phyloP scores from a whole-genome alignment of 78 protist species.

The Speleostelium caveatum region DNA sequence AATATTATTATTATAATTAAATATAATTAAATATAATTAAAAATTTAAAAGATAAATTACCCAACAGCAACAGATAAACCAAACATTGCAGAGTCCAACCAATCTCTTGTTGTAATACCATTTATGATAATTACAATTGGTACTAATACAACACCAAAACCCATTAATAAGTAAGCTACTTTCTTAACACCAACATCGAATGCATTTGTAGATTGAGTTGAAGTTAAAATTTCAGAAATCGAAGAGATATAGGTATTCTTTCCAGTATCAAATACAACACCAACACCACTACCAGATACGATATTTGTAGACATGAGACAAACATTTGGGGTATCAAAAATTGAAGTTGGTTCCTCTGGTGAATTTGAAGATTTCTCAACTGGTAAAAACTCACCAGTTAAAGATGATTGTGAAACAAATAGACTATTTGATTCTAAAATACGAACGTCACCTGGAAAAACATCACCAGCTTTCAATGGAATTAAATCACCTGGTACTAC shows the following conservation, averaged over 20 bases:
- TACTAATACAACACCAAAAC: constrained; percentile 59
- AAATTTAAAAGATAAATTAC: neutral
- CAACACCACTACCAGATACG: constrained; percentile 79
- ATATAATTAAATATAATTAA: neutral
- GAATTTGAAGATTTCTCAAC: constrained; percentile 55
- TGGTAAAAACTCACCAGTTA: constrained; percentile 84
- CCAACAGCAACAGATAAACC: constrained; percentile 76
- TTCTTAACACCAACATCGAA: constrained; percentile 78
- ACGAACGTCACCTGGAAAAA: constrained; percentile 79
- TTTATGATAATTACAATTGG: constrained; percentile 68
- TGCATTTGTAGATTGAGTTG: constrained; percentile 65
- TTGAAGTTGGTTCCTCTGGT: constrained; percentile 47
- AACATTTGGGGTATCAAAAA: constrained; percentile 73
- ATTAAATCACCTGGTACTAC: constrained; percentile 78
- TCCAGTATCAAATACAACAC: constrained; percentile 76
- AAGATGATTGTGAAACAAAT: constrained; percentile 78
- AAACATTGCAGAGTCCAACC: constrained; percentile 67
- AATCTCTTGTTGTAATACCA: constrained; percentile 49
- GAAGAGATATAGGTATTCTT: constrained; percentile 60
- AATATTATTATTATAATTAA: neutral
- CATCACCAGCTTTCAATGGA: constrained; percentile 81
- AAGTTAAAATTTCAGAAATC: constrained; percentile 63
- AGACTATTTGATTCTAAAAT: constrained; percentile 66
- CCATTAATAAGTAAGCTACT: constrained; percentile 64
- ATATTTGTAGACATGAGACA: constrained; percentile 78